phyloP scores from a whole-genome alignment of 352 stramenopile species.

The Phytopythium montanum region DNA sequence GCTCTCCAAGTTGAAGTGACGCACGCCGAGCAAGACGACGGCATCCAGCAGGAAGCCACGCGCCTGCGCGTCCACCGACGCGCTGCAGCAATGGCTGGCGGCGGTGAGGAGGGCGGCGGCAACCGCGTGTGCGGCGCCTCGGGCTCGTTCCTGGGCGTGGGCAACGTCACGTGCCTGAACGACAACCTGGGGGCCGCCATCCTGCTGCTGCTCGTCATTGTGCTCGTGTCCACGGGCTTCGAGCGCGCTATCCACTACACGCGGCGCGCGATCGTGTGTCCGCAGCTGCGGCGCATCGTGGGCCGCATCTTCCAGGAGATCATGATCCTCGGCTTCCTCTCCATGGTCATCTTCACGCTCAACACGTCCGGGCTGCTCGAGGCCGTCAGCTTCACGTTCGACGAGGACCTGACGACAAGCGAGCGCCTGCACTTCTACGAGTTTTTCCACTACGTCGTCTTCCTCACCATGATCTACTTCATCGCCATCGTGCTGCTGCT shows the following conservation, averaged over 20 bases:
- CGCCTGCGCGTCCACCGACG: slow-evolving; percentile 1
- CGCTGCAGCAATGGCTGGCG: background rate
- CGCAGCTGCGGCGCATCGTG: slow-evolving; percentile 79
- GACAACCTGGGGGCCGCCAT: slow-evolving; percentile 67
- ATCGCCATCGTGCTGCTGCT: slow-evolving; percentile 83
- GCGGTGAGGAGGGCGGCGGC: background rate
- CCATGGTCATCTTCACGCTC: slow-evolving; percentile 86
- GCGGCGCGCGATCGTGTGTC: slow-evolving; percentile 58
- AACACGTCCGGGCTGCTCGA: slow-evolving; percentile 76
- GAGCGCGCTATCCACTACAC: slow-evolving; percentile 49
- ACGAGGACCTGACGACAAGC: slow-evolving; percentile 37
- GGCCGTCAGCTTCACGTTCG: slow-evolving; percentile 42
- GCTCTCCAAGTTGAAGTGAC: background rate
- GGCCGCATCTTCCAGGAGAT: slow-evolving; percentile 87
- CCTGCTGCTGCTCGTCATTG: slow-evolving; percentile 76
- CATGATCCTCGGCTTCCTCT: slow-evolving; percentile 88
- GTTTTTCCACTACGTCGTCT: slow-evolving; percentile 90
- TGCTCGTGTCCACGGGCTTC: slow-evolving; percentile 65
- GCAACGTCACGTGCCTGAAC: slow-evolving; percentile 75
- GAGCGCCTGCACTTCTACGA: slow-evolving; percentile 87
- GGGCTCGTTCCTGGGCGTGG: slow-evolving; percentile 73
- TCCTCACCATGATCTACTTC: slow-evolving; percentile 89
- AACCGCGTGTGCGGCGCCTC: background rate
- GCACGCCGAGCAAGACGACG: background rate
- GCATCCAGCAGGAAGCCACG: background rate